Conservation (phyloP, 2,329 filamentous ascomycete species). For the Colletotrichum musae region DNA sequence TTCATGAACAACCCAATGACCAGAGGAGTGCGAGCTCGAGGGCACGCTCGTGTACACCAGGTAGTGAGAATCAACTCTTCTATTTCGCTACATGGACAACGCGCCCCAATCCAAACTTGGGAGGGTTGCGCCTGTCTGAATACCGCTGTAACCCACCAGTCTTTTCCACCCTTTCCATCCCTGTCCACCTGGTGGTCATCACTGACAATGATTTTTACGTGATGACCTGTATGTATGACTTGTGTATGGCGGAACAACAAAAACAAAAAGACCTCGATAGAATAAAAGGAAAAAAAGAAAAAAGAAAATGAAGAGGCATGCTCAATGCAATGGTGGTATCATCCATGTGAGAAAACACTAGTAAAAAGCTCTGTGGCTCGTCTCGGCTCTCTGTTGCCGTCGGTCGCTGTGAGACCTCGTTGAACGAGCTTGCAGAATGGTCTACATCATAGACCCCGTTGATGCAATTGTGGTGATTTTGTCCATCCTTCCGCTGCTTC, state of each 20-base stretch:
- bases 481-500: conserved; percentile 24
- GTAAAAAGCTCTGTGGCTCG: conserved; percentile 41
- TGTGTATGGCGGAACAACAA: conserved; percentile 40
- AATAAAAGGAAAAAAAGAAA: conserved; percentile 45
- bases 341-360: conserved; percentile 52
- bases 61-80: conserved; percentile 31
- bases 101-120: conserved; percentile 10
- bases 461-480: conserved; percentile 39
- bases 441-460: conserved; percentile 33
- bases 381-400: conserved; percentile 40
- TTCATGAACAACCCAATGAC: conserved; percentile 20
- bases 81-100: conserved; percentile 34
- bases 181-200: conserved; percentile 16
- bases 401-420: conserved; percentile 38
- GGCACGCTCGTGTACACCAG: not conserved
- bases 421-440: conserved; percentile 38
- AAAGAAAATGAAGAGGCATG: conserved; percentile 50
- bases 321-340: conserved; percentile 59
- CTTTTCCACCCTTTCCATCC: conserved; percentile 4
- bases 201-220: conserved; percentile 36
- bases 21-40: too few relatives aligned
- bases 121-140: conserved; percentile 27
- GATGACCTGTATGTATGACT: conserved; percentile 40
- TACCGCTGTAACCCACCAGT: conserved; percentile 19
- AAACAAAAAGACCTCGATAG: conserved; percentile 35